phyloP scores from a whole-genome alignment of 805 yeast species.

The Barnettozyma sp. region DNA sequence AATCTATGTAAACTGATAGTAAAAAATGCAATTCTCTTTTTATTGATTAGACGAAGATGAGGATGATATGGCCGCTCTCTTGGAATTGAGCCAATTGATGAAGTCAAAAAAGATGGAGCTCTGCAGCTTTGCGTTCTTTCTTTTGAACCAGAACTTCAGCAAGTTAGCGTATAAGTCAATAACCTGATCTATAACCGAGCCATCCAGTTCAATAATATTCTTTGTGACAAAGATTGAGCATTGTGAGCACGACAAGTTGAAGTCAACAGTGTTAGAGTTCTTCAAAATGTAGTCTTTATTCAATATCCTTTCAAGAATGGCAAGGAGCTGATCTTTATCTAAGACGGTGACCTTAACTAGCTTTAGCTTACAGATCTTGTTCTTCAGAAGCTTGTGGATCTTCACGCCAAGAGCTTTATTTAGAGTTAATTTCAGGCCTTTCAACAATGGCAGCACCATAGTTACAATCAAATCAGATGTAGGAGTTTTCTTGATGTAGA shows the following conservation, averaged over 20 bases:
- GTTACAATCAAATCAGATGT: conserved; percentile 32
- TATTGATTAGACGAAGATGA: too few species aligned
- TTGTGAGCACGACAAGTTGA: conserved; percentile 45
- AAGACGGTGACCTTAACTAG: conserved; percentile 18
- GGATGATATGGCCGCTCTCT: too few species aligned
- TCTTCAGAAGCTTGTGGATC: conserved; percentile 64
- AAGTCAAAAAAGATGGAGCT: conserved; percentile 66
- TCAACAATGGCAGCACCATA: conserved; percentile 49
- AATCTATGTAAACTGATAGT: too few species aligned
- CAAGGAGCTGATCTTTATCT: conserved; percentile 22
- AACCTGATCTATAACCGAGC: conserved; percentile 33
- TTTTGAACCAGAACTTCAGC: conserved; percentile 54
- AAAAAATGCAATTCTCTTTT: too few species aligned
- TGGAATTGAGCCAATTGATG: conserved; percentile 69
- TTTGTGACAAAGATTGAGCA: conserved; percentile 62
- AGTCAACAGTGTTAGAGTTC: conserved; percentile 30
- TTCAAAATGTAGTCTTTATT: conserved; percentile 26
- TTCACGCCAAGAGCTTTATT: conserved; percentile 68
- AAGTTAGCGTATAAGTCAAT: conserved; percentile 50
- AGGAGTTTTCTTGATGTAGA: conserved; percentile 38
- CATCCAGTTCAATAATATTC: conserved; percentile 35
- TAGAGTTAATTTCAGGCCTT: conserved; percentile 56
- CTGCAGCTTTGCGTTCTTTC: conserved; percentile 39
- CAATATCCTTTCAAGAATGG: conserved; percentile 37
- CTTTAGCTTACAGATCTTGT: conserved; percentile 47